phyloP scores from a whole-genome alignment of 441 rosid genomes.

The Breynia disticha region DNA sequence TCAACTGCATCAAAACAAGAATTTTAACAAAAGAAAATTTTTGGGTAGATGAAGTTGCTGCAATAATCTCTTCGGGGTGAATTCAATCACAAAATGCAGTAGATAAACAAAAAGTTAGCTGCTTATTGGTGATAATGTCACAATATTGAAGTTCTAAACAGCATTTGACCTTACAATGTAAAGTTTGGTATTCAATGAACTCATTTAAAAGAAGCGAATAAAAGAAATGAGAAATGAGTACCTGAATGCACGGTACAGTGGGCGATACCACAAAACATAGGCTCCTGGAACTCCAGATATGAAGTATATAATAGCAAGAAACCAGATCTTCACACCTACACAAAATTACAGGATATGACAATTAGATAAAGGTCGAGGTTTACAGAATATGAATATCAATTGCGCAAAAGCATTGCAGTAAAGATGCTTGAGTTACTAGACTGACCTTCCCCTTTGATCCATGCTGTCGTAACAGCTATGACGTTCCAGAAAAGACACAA shows the following conservation, averaged over 20 bases:
- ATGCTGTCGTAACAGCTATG: slow-evolving; percentile 78
- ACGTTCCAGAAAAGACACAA: slow-evolving; percentile 83
- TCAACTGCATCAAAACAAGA: too few species aligned
- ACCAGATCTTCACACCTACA: slow-evolving; percentile 89
- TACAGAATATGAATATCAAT: slow-evolving; percentile 3
- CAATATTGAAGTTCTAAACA: too few species aligned
- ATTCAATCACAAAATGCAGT: too few species aligned
- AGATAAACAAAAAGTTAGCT: too few species aligned
- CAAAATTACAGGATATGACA: slow-evolving; percentile 16
- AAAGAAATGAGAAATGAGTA: slow-evolving; percentile 20
- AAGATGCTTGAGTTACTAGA: too few species aligned
- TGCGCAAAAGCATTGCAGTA: too few species aligned
- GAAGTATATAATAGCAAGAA: slow-evolving; percentile 89
- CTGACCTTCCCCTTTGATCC: slow-evolving; percentile 94
- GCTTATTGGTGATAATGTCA: too few species aligned
- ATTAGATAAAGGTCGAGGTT: slow-evolving; percentile 1
- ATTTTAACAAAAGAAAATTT: background rate
- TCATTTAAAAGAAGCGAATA: background rate
- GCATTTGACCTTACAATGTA: too few species aligned
- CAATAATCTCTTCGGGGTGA: too few species aligned
- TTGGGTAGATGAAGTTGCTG: background rate
- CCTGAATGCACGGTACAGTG: slow-evolving; percentile 98
- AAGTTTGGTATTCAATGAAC: too few species aligned
- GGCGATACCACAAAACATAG: slow-evolving; percentile 89
- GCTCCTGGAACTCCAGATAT: slow-evolving; percentile 89